Evolutionary conservation across 1,284 basidiomycete genomes (phyloP), one percentile per base, ranked within the genome.

Genomic region (Cryptococcus amylolentus): DNA sequence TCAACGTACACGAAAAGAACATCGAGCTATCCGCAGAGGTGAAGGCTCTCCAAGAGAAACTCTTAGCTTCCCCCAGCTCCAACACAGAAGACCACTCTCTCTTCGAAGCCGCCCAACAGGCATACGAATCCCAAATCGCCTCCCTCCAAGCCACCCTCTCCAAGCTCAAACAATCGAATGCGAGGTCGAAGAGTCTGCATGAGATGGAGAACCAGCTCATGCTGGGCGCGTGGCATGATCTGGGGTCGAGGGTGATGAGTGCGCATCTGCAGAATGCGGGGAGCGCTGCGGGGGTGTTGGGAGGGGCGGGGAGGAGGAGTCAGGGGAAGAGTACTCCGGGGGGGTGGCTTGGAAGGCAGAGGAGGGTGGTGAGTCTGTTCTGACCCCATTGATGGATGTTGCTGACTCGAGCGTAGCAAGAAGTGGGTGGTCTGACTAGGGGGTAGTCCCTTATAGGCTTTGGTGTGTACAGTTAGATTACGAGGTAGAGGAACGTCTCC

Each of bases 161-260:
- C 23, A 80, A 83, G 78, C 81, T 58, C 88, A 86, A 68, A 62
- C 62, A 66, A 56, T 49, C 58, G 7, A 78, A 83, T 61, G 68
- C 73, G 44, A 86, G 88, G 40, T 76, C 81, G 45, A 83, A 82
- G 48, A 80, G 79, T 57, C 82, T 84, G 26, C 89, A 91, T 70
- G 80, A 82, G 55, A 80, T 82, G 50, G 91, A 94, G 72, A 88
- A 91, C 63, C 84, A 86, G 63, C 81, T 91, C 53, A 87, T 94
- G 85, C 78, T 91, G 23, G 82, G 86, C 51, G 84, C 85, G 10
- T 81, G 91, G 62, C 89, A 91, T 70, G 80, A 80, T 43, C 75
- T 84, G 41, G 87, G 88, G 3, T 85, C 88, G 81, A 80, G 82
- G 45, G 82, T 80, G 14, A 79, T 84, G 44, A 82, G 88, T 58